Base-by-base conservation (phyloP, 208 protist species). In the Acanthamoeba royreba region DNA sequence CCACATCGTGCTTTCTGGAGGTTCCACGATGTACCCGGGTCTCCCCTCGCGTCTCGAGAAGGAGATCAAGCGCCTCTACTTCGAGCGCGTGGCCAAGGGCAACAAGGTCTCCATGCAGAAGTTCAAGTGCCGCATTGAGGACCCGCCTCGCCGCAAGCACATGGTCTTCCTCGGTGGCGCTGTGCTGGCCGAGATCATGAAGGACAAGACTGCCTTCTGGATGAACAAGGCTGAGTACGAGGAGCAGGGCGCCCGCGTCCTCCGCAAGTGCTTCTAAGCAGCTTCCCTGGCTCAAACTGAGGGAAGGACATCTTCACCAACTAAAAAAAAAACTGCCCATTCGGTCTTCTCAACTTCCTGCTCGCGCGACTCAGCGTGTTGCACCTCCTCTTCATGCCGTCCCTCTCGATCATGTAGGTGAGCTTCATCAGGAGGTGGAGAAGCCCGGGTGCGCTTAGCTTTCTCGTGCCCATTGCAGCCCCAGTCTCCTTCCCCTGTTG, bases 161-260 rank as follows among this genome's bases (percentile, higher is more conserved):
- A 99, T 99, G 98, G 98, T 99, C 2, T 99, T 99, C 95, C 94
- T 99, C 17, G 99, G 99, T 66, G 99, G 98, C 83, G 97, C 98
- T 19, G 97, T 99, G 15, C 95, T 99, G 7, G 99, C 98, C 15
- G 98, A 99, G 49, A 97, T 99, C 43, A 99, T 99, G 89, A 98
- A 98, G 93, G 97, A 97, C 52, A 95, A 98, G 72, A 53, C 91
- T 19, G 93, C 96, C 40, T 98, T 98, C 94, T 99, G 98, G 98
- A 97, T 98, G 42, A 95, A 92, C 55, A 98, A 98, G 79, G 3
- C 52, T 40, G 98, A 98, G 66, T 98, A 96, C 86, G 94, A 98
- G 49, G 98, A 98, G 91, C 91, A 96, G 58, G 98, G 98, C 45
- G 33, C 95, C 49, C 74, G 86, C 46, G 72, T 77, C 83, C 85